Evolutionary conservation across 192 early-diverging fungal genomes (phyloP).

Genomic region (Umbelopsis sp.): DNA sequence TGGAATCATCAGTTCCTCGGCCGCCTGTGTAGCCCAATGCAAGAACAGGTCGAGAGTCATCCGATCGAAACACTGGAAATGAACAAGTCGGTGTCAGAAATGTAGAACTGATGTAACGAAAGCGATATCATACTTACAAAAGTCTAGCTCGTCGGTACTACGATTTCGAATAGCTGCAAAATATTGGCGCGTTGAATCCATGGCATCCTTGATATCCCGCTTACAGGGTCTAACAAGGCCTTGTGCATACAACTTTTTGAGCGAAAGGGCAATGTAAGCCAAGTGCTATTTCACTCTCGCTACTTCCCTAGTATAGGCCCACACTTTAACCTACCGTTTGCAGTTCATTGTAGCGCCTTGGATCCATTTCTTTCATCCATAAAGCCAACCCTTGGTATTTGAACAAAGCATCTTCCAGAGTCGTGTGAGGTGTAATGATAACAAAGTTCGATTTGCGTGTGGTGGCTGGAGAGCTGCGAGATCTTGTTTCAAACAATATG

Average conservation of each 20-base stretch:
- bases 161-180: slow-evolving; percentile 28
- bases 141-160: slow-evolving; percentile 35
- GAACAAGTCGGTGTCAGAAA: not conserved
- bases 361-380: slow-evolving; percentile 77
- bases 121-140: slow-evolving; percentile 15
- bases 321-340: slow-evolving; percentile 53
- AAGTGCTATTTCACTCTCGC: no score
- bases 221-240: slow-evolving; percentile 53
- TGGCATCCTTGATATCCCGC: slow-evolving; percentile 51
- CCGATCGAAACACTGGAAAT: slow-evolving; percentile 3
- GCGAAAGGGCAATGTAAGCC: no score
- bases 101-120: not conserved
- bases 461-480: slow-evolving; percentile 34
- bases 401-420: slow-evolving; percentile 63
- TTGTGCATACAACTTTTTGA: slow-evolving; percentile 50
- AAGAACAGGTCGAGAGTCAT: slow-evolving; percentile 23
- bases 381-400: slow-evolving; percentile 67
- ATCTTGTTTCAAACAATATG: slow-evolving; percentile 50
- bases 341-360: slow-evolving; percentile 68
- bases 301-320: not conserved
- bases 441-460: slow-evolving; percentile 44
- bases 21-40: not conserved
- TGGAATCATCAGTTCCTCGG: slow-evolving; percentile 31
- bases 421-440: slow-evolving; percentile 53
- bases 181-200: slow-evolving; percentile 50